Evolutionary conservation across 116 monocot genomes (phyloP).

Genomic region (Posidonia oceanica): DNA sequence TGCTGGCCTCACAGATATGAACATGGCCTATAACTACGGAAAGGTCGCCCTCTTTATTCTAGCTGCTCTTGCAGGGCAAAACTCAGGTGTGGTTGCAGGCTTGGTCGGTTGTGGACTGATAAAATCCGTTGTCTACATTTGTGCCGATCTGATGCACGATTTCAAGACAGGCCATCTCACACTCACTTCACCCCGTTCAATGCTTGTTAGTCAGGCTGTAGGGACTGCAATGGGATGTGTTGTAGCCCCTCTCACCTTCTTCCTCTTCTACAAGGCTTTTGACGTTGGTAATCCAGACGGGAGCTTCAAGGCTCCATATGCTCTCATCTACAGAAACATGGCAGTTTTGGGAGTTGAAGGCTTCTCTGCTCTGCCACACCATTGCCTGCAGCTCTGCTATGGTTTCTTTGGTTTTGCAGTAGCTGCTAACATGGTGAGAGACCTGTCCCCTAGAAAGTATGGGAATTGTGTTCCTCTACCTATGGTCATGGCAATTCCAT

Average conservation of each 20-base stretch:
- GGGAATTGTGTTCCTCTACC: constrained; percentile 53
- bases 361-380: constrained; percentile 54
- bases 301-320: constrained; percentile 57
- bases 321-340: constrained; percentile 66
- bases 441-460: constrained; percentile 29
- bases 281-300: constrained; percentile 66
- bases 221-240: constrained; percentile 61
- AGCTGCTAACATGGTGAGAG: constrained; percentile 31
- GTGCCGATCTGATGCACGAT: constrained; percentile 68
- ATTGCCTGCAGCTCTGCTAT: constrained; percentile 64
- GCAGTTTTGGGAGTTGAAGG: constrained; percentile 60
- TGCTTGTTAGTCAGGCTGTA: constrained; percentile 47
- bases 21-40: constrained; percentile 77
- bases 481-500: constrained; percentile 71
- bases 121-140: constrained; percentile 55
- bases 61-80: constrained; percentile 37
- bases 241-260: constrained; percentile 51
- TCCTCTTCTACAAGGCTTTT: constrained; percentile 65
- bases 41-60: constrained; percentile 58
- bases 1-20: constrained; percentile 72
- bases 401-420: constrained; percentile 61
- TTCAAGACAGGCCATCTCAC: constrained; percentile 68
- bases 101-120: constrained; percentile 57
- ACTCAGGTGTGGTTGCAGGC: constrained; percentile 48
- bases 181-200: constrained; percentile 44